Conservation (phyloP, 2,329 filamentous ascomycete species). For the Albifimbria verrucaria region DNA sequence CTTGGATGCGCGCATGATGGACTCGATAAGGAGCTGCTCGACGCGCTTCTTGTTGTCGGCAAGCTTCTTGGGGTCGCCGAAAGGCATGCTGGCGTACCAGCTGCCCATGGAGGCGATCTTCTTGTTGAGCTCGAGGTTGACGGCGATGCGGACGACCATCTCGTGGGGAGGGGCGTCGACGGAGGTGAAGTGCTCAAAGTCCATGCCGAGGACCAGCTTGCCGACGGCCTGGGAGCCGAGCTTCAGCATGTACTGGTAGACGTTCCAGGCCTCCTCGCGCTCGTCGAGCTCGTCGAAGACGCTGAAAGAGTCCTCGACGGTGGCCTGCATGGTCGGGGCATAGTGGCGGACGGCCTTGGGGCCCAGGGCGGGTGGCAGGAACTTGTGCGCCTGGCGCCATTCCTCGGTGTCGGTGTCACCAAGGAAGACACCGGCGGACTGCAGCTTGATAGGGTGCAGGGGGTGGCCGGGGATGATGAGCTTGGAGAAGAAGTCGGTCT, state of each 20-base stretch:
- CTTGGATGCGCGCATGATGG: constrained; percentile 33
- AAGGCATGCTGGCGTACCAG: constrained; percentile 56
- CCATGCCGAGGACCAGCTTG: constrained; percentile 41
- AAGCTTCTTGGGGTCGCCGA: constrained; percentile 50
- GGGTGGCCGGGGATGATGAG: constrained; percentile 48
- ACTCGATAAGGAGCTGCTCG: constrained; percentile 32
- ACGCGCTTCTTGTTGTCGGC: constrained; percentile 28
- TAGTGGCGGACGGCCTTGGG: constrained; percentile 62
- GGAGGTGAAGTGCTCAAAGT: constrained; percentile 41
- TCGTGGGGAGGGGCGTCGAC: constrained; percentile 46
- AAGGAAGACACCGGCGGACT: constrained; percentile 40
- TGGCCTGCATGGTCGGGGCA: constrained; percentile 54
- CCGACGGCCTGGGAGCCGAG: constrained; percentile 43
- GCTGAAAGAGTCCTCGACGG: constrained; percentile 46
- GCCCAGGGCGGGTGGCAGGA: constrained; percentile 54
- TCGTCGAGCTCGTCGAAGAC: constrained; percentile 50
- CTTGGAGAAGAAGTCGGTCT: constrained; percentile 53
- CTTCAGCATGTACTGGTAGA: constrained; percentile 49
- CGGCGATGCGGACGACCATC: constrained; percentile 48
- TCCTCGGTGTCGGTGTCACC: constrained; percentile 49
- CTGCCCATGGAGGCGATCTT: constrained; percentile 49
- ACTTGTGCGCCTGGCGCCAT: constrained; percentile 56
- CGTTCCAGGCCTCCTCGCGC: constrained; percentile 43
- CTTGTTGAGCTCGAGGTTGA: constrained; percentile 54
- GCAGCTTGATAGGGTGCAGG: constrained; percentile 38